These are phyloP conservation scores for Sphaerulina musiva DNA, from an alignment of 2,329 filamentous ascomycete genomes.

Conservation along the genomic window DNA sequence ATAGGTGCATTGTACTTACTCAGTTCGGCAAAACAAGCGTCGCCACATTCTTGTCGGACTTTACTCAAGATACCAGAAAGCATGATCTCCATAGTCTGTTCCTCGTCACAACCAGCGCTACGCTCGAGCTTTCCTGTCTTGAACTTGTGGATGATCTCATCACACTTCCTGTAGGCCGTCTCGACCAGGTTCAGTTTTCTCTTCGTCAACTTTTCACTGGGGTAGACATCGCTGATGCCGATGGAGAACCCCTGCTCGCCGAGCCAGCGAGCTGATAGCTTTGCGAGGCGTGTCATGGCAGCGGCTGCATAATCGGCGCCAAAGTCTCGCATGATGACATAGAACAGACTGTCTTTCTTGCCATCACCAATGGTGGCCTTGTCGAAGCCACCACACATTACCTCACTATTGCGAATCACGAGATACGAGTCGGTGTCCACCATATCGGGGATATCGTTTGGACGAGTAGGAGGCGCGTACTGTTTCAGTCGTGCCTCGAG, in stretches of 20 bases:
- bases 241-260: conserved; percentile 93
- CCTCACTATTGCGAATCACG: conserved; percentile 89
- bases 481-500: conserved; percentile 87
- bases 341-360: conserved; percentile 97
- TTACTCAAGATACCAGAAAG: conserved; percentile 88
- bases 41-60: conserved; percentile 84
- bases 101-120: conserved; percentile 80
- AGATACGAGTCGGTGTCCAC: conserved; percentile 74
- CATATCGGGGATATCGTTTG: conserved; percentile 65
- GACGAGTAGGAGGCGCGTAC: conserved; percentile 57
- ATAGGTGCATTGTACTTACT: conserved; percentile 88
- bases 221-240: conserved; percentile 89
- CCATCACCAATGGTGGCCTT: conserved; percentile 95
- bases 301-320: conserved; percentile 80
- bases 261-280: conserved; percentile 79
- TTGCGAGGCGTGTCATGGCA: conserved; percentile 90
- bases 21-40: conserved; percentile 81
- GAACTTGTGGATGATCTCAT: conserved; percentile 74
- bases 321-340: conserved; percentile 91
- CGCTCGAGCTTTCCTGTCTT: conserved; percentile 76
- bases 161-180: conserved; percentile 71
- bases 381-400: conserved; percentile 97
- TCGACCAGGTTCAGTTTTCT: conserved; percentile 72
- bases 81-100: conserved; percentile 82
- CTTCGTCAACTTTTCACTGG: conserved; percentile 61